Base-by-base conservation (phyloP, 805 yeast species). In the Candida palmyrensis region DNA sequence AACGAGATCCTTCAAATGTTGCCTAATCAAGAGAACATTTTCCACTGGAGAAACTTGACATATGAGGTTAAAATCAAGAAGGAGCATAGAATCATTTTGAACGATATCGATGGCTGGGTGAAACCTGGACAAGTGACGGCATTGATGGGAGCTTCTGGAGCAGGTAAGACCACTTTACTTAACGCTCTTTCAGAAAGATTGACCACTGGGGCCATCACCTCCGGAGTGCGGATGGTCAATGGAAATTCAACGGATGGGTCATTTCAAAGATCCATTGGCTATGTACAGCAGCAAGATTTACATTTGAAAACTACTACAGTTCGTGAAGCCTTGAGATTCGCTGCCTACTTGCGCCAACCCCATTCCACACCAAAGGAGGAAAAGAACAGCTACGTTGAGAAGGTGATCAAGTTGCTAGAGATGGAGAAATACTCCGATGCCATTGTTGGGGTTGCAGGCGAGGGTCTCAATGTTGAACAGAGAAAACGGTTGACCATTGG, bases 121-220 rank as follows among this genome's bases (percentile, higher is more conserved):
- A 79, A 80, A 50, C 89, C 89, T 7, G 89, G 89, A 43, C 81
- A 87, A 29, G 61, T 83, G 50, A 83, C 90, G 33, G 92, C 92
- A 4, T 57, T 78, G 32, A 77, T 77, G 82, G 73, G 73, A 8
- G 66, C 73, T 14, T 62, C 70, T 6, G 73, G 73, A 29, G 57
- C 65, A 27, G 73, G 73, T 34, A 67, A 67, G 44, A 66, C 73
- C 11, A 67, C 72, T 24, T 47, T 67, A 22, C 47, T 67, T 36
- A 68, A 68, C 37, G 45, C 68, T 37, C 64, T 68, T 37, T 52
- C 53, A 6, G 47, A 42, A 29, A 47, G 49, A 39, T 49, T 41
- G 12, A 43, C 46, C 6, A 30, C 40, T 31, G 57, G 49, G 44
- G 44, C 24, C 25, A 48, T 45, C 52, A 65, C 47, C 11, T 44